Percentiles rank a stretch among this genome's conserved stretches.
Evolutionary conservation across 2,329 filamentous ascomycete genomes (phyloP).

Genomic region (Apiospora rasikravindrae): DNA sequence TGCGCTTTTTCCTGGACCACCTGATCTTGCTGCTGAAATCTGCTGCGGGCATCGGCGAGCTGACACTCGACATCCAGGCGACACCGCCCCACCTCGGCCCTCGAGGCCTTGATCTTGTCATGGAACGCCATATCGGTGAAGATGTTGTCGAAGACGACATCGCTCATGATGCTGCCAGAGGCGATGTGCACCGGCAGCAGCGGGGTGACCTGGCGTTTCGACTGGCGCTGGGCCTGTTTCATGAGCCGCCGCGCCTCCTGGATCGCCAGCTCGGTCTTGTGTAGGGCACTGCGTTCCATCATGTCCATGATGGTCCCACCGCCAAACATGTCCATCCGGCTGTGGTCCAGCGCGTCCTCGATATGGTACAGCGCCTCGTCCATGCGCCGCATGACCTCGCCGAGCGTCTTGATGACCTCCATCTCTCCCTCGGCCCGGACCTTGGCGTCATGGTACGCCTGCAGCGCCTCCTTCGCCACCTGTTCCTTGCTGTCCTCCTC

Average conservation of each 20-base stretch:
- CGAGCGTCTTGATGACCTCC: conserved; percentile 47
- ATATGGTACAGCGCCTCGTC: conserved; percentile 37
- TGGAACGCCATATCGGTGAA: conserved; percentile 59
- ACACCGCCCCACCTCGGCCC: conserved; percentile 43
- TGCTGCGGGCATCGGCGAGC: conserved; percentile 30
- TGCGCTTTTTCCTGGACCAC: conserved; percentile 39
- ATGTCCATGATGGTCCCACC: conserved; percentile 53
- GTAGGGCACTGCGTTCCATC: conserved; percentile 58
- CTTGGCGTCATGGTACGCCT: conserved; percentile 45
- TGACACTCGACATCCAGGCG: conserved; percentile 39
- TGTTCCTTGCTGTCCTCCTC: conserved; percentile 57
- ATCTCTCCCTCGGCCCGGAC: conserved; percentile 45
- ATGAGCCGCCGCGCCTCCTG: conserved; percentile 46
- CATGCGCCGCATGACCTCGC: conserved; percentile 45
- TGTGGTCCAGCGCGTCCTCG: conserved; percentile 39
- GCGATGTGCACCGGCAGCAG: conserved; percentile 50
- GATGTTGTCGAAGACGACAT: conserved; percentile 62
- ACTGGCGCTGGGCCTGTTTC: conserved; percentile 46
- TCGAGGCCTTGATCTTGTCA: conserved; percentile 53
- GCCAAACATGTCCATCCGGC: conserved; percentile 52
- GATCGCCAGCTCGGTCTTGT: conserved; percentile 50
- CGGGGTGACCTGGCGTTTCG: conserved; percentile 41
- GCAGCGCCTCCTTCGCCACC: conserved; percentile 40
- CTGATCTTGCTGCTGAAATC: conserved; percentile 32
- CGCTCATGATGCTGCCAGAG: conserved; percentile 51